Percentiles rank a stretch among this genome's conserved stretches.
Conservation (phyloP, 2,329 filamentous ascomycete species). For the Calycina marina region DNA sequence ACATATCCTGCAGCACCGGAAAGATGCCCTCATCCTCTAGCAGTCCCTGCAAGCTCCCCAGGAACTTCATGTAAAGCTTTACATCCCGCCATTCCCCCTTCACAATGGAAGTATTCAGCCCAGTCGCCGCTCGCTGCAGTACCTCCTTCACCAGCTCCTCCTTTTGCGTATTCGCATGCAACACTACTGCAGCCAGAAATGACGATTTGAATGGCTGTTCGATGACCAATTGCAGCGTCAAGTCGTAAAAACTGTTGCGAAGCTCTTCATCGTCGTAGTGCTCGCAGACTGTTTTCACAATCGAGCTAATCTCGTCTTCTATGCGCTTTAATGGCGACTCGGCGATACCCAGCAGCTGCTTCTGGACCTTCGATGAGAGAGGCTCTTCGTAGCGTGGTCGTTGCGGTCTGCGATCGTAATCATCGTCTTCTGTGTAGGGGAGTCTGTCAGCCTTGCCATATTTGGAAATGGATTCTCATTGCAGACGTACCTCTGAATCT, state of each 20-base stretch:
- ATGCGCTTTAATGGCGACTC: constrained; percentile 68
- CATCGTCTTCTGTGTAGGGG: constrained; percentile 50
- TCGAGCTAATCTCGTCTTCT: constrained; percentile 61
- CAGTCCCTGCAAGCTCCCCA: constrained; percentile 71
- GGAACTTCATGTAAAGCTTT: constrained; percentile 78
- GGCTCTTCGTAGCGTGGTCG: constrained; percentile 64
- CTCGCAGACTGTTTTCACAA: constrained; percentile 65
- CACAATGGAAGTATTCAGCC: constrained; percentile 52
- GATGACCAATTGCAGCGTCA: constrained; percentile 60
- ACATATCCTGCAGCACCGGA: constrained; percentile 75
- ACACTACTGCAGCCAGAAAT: constrained; percentile 71
- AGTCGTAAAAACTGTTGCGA: constrained; percentile 54
- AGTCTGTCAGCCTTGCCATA: constrained; percentile 15
- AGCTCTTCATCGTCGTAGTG: constrained; percentile 67
- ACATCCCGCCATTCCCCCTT: constrained; percentile 76
- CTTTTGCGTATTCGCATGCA: constrained; percentile 66
- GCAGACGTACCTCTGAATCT: constrained; percentile 54
- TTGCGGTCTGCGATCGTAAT: constrained; percentile 59
- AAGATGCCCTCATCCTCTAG: constrained; percentile 79
- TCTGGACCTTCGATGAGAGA: constrained; percentile 55
- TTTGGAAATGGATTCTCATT: neutral
- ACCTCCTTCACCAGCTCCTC: constrained; percentile 60
- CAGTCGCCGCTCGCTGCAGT: constrained; percentile 44
- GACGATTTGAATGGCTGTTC: constrained; percentile 98
- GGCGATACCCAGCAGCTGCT: constrained; percentile 65